Evolutionary conservation across 1,139 yeast genomes (phyloP), one percentile per base, ranked within the genome.

Genomic region (Yamadazyma buinensis): DNA sequence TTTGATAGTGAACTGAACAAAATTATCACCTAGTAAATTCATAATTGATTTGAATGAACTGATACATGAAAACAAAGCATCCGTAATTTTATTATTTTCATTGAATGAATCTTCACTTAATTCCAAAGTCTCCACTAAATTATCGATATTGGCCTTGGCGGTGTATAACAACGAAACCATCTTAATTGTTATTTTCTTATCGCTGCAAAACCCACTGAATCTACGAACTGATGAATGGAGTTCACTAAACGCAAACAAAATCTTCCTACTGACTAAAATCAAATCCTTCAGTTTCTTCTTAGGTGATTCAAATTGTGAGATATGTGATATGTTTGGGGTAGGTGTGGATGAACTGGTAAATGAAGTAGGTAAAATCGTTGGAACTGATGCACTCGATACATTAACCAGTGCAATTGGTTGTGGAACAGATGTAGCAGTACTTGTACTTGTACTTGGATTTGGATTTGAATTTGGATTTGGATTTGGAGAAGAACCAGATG

Each of bases 191-290:
- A 81, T 64, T 26, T 75, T 70, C 42, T 80, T 79, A 44, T 82
- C 90, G 13, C 71, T 61, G 48, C 88, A 82, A 43, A 83, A 78
- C 1, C 82, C 76, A 11, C 83, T 71, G 42, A 83, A 76, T 38
- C 85, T 69, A 41, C 85, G 64, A 7, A 85, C 68, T 3, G 83
- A 79, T 23, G 81, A 75, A 45, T 82, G 88, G 33, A 84, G 67
- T 49, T 84, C 94, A 32, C 84, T 78, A 36, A 83, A 73, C 11
- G 82, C 64, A 50, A 75, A 78, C 6, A 78, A 52, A 5, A 80
- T 54, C 46, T 79, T 80, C 39, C 83, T 56, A 8, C 84, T 72
- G 0, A 76, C 75, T 27, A 68, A 67, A 3, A 78, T 61, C 1
- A 77, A 54, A 8, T 54, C 39, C 4, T 55, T 34, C 23, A 52